Conservation (phyloP, 108 stramenopile genomes). For the Parietichytrium sp. region DNA sequence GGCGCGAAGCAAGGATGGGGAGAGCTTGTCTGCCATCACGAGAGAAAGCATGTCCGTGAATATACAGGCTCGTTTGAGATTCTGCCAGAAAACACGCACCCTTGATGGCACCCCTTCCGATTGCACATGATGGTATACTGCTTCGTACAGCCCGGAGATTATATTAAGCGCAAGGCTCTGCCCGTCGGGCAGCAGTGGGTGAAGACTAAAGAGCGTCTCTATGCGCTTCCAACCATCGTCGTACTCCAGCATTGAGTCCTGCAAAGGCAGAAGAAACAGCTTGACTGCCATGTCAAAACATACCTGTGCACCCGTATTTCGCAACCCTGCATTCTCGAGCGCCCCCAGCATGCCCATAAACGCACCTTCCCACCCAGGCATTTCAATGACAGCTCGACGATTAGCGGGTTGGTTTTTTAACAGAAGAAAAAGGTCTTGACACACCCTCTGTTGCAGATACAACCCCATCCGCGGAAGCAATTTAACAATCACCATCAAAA, state of each 20-base stretch:
- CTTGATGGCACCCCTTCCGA: neutral
- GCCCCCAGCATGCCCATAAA: slow-evolving; percentile 20
- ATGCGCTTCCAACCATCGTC: neutral
- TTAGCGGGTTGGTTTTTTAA: slow-evolving; percentile 4
- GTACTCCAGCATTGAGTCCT: slow-evolving; percentile 2
- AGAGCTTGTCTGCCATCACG: no score
- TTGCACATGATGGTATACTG: no score
- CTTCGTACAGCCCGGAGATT: neutral
- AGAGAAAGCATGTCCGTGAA: slow-evolving; percentile 13
- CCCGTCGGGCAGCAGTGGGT: neutral
- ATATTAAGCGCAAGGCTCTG: neutral
- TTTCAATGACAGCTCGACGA: neutral
- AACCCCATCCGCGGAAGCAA: neutral
- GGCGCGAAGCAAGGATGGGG: neutral
- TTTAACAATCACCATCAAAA: neutral
- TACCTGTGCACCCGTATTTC: slow-evolving; percentile 9
- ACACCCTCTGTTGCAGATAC: slow-evolving; percentile 9
- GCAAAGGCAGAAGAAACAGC: neutral
- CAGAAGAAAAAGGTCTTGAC: slow-evolving; percentile 28
- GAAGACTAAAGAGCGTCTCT: slow-evolving; percentile 8
- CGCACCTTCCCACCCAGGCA: slow-evolving; percentile 19
- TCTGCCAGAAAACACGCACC: slow-evolving; percentile 1
- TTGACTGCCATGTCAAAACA: slow-evolving; percentile 34
- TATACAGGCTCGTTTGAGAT: neutral
- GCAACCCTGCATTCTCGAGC: neutral